Base-by-base conservation (phyloP, 1,284 basidiomycete genomes). In the Tetrapyrgos nigripes region DNA sequence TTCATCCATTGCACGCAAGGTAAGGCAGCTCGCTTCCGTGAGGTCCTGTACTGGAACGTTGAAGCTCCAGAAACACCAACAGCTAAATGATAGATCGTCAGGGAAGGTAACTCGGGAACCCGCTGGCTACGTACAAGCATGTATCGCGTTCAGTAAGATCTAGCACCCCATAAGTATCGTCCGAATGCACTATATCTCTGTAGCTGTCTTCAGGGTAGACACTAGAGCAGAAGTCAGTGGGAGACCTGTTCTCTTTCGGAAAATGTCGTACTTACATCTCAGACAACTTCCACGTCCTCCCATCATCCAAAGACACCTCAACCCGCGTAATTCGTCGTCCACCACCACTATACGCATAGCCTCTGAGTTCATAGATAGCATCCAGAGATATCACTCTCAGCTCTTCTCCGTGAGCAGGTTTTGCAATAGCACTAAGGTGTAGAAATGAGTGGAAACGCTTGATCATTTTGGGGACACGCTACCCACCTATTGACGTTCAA, bases 261-360 rank as follows among this genome's bases (percentile, higher is more conserved):
- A 48, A 13, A 51, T 29, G 33, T 46, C 50, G 40, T 68, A 65
- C 19, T 45, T 53, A 53, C 52, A 88, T 78, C 24, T 76, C 70
- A 6, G 82, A 79, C 4, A 86, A 73, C 17, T 58, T 64, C 88
- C 88, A 90, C 1, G 75, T 79, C 21, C 63, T 57, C 0, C 87
- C 88, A 44, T 85, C 81, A 63, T 90, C 86, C 5, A 87, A 66
- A 5, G 86, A 84, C 48, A 89, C 62, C 63, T 91, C 88, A 17
- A 89, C 81, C 13, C 88, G 77, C 8, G 79, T 81, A 28, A 91
- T 75, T 14, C 87, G 76, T 13, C 83, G 74, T 1, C 88, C 88
- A 6, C 88, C 87, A n/a, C 88, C 88, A 14, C 80, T 76, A 67
- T 90, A 90, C 0, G 87, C 88, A 62, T 89, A 91, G 6, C 88